Percentiles rank a stretch among this genome's conserved stretches.
Evolutionary conservation across 352 stramenopile genomes (phyloP).

Genomic region (Elongisporangium senticosum): DNA sequence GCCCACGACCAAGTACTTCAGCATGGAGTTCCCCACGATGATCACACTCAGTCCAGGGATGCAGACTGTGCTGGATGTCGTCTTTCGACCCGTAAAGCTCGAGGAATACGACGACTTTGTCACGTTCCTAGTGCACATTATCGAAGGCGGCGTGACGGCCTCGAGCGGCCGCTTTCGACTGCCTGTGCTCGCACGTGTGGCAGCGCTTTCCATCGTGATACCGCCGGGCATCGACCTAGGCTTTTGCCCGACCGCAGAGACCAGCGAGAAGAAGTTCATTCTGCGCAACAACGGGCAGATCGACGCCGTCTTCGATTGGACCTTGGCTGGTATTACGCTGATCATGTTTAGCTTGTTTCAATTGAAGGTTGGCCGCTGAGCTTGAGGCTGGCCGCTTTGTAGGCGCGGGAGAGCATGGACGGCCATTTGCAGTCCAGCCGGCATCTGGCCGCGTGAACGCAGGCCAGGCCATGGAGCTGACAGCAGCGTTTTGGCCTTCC

Average conservation of each 20-base stretch:
- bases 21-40: constrained; percentile 89
- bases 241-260: constrained; percentile 87
- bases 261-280: constrained; percentile 55
- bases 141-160: constrained; percentile 63
- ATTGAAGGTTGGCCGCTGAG: not conserved
- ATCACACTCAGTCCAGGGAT: constrained; percentile 88
- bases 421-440: constrained; percentile 81
- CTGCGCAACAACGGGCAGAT: constrained; percentile 88
- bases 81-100: constrained; percentile 85
- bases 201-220: constrained; percentile 53
- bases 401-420: constrained; percentile 49
- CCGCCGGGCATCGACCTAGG: constrained; percentile 78
- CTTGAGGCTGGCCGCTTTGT: not conserved
- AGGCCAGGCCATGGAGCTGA: constrained; percentile 60
- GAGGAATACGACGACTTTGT: constrained; percentile 92
- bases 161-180: constrained; percentile 81
- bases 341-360: not conserved
- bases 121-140: constrained; percentile 84
- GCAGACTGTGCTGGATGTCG: constrained; percentile 78
- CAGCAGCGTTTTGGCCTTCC: constrained; percentile 59
- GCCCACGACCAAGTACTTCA: constrained; percentile 91
- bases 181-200: constrained; percentile 79
- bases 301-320: constrained; percentile 82
- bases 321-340: constrained; percentile 29
- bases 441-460: constrained; percentile 54